Conservation (phyloP, 2,329 filamentous ascomycete genomes). For the Fragosphaeria purpurea region DNA sequence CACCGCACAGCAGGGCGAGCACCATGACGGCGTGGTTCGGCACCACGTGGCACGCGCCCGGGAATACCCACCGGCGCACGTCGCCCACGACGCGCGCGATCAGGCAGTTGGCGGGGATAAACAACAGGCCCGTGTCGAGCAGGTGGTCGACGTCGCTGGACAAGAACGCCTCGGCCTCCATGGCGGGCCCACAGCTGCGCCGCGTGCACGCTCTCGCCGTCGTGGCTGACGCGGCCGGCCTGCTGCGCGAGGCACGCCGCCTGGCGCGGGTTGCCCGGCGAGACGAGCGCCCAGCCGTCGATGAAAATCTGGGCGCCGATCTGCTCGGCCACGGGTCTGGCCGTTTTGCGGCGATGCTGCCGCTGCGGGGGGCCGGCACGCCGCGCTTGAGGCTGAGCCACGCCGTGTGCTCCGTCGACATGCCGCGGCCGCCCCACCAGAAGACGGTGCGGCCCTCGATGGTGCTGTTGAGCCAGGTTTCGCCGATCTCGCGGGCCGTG, state of each 20-base stretch:
- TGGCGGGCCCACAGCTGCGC: slow-evolving; percentile 27
- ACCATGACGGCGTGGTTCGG: slow-evolving; percentile 26
- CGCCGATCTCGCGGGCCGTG: slow-evolving; percentile 16
- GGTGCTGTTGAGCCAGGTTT: slow-evolving; percentile 24
- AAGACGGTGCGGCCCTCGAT: slow-evolving; percentile 23
- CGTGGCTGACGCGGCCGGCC: slow-evolving; percentile 27
- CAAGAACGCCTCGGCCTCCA: slow-evolving; percentile 28
- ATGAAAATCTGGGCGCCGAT: slow-evolving; percentile 30
- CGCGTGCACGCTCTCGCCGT: slow-evolving; percentile 27
- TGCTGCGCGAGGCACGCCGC: slow-evolving; percentile 23
- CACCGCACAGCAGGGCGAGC: slow-evolving; percentile 21
- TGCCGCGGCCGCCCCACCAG: slow-evolving; percentile 29
- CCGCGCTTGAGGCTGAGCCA: slow-evolving; percentile 27
- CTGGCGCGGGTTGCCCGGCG: slow-evolving; percentile 20
- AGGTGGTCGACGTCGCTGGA: slow-evolving; percentile 23
- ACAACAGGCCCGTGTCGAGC: slow-evolving; percentile 20
- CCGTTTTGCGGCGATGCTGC: slow-evolving; percentile 20
- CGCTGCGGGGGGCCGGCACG: slow-evolving; percentile 23
- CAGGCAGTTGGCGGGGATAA: slow-evolving; percentile 19
- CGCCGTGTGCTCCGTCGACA: slow-evolving; percentile 29
- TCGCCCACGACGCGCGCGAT: slow-evolving; percentile 20
- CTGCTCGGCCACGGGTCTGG: slow-evolving; percentile 23
- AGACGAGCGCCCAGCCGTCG: slow-evolving; percentile 26
- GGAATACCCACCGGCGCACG: slow-evolving; percentile 22
- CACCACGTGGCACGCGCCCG: slow-evolving; percentile 23